phyloP scores from a whole-genome alignment of 345 rosid species.

The Microcos paniculata region DNA sequence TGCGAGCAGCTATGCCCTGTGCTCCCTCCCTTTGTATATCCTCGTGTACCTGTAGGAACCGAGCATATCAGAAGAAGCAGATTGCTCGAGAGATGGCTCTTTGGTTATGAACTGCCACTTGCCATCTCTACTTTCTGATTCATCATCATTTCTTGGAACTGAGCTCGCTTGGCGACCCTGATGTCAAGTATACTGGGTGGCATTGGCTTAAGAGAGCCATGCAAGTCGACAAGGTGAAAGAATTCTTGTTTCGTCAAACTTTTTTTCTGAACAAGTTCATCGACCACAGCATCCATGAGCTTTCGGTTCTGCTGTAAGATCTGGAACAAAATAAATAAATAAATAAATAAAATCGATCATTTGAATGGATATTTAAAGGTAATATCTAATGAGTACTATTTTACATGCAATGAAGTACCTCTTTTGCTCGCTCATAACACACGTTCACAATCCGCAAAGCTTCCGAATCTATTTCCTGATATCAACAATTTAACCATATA shows the following conservation, averaged over 20 bases:
- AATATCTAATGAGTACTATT: background rate
- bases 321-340: constrained; percentile 31
- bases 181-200: constrained; percentile 70
- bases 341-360: background rate
- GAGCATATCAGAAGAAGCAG: background rate
- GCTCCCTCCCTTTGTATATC: background rate
- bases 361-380: background rate
- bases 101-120: constrained; percentile 19
- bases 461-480: constrained; percentile 83
- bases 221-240: constrained; percentile 58
- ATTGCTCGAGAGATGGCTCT: background rate
- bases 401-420: constrained; percentile 37
- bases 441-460: constrained; percentile 59
- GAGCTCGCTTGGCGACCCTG: constrained; percentile 54
- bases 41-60: background rate
- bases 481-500: constrained; percentile 8
- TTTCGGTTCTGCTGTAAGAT: constrained; percentile 53
- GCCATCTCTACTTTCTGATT: constrained; percentile 26
- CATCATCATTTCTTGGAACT: constrained; percentile 52
- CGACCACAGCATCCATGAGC: constrained; percentile 73
- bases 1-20: too few relatives aligned
- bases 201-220: constrained; percentile 55
- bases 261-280: constrained; percentile 66
- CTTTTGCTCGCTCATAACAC: constrained; percentile 81
- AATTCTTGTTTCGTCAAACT: constrained; percentile 77